Percentiles rank a stretch among this genome's conserved stretches.
Evolutionary conservation across 2,329 filamentous ascomycete species (phyloP).

Genomic region (Aspergillus candidus): DNA sequence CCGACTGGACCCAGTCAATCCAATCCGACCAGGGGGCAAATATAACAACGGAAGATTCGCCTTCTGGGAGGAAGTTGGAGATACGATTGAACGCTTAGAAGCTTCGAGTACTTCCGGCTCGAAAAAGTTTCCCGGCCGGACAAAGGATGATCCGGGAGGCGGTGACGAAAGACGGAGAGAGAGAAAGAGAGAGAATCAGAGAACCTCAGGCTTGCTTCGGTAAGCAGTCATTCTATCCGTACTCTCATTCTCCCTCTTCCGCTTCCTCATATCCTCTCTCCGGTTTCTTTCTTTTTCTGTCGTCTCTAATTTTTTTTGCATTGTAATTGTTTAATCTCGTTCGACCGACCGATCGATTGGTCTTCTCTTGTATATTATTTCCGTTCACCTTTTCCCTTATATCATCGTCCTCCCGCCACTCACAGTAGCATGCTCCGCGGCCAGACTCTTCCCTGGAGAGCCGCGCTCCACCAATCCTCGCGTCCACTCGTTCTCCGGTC

Average conservation of each 20-base stretch:
- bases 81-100: constrained; percentile 14
- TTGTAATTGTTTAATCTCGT: neutral
- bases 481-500: constrained; percentile 33
- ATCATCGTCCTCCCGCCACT: constrained; percentile 4
- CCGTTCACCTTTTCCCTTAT: constrained; percentile 9
- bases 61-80: constrained; percentile 12
- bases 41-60: constrained; percentile 8
- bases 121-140: constrained; percentile 32
- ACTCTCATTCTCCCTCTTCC: neutral
- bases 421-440: constrained; percentile 56
- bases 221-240: constrained; percentile 19
- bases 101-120: constrained; percentile 26
- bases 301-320: constrained; percentile 5
- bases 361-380: constrained; percentile 5
- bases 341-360: too few relatives aligned
- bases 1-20: constrained; percentile 3
- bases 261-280: neutral
- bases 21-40: constrained; percentile 6
- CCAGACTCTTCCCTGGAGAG: constrained; percentile 60
- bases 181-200: constrained; percentile 14
- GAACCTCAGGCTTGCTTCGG: constrained; percentile 21
- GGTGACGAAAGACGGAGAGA: constrained; percentile 13
- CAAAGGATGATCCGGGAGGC: constrained; percentile 22
- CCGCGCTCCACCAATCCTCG: constrained; percentile 49
- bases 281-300: neutral